Evolutionary conservation across 2,329 filamentous ascomycete species (phyloP), one percentile per base, ranked within the genome.

Genomic region (Apiospora pterosperma): DNA sequence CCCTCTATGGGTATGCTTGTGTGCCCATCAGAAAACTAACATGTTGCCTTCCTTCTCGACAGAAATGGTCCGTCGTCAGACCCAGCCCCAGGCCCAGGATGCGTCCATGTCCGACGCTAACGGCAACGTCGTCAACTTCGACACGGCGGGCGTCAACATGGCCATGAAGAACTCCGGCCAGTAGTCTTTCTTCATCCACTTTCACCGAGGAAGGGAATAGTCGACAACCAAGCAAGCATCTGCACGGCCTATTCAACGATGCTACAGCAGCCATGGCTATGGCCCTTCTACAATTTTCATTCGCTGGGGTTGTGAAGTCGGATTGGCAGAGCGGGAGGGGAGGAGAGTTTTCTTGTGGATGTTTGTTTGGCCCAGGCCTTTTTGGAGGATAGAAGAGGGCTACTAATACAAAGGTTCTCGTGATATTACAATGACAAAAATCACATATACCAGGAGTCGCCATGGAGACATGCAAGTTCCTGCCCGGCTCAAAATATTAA

Each of bases 121-220:
- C 41, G 84, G 84, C 70, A 79, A 81, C 58, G 74, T 84, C 66
- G 69, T 85, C 23, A 69, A 76, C 34, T 86, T 84, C 68, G 72
- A 82, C 70, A 11, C 81, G 19, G 68, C 73, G 34, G 74, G 74
- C 14, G 83, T 85, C 68, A 75, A 80, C 75, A 75, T 80, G 66
- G 77, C 76, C 67, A 75, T 76, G 62, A 74, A 70, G 62, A 75
- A 73, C 31, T 73, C 73, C 42, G 80, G 78, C 62, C 61, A 77
- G 66, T 82, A 76, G 76, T 3, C 23, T 41, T 25, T 61, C 28
- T n/a, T 21, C 12, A 19, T 55, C 21, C 28, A 2, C 11, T 28
- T 55, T 34, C 28, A 2, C 11, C 23, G 28, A 36, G 48, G 62
- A 36, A 39, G n/a, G 48, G 28, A 19, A 55, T 55, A 55, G 48